These are phyloP conservation scores for Cladosporium sp. DNA, from an alignment of 2,329 filamentous ascomycete genomes.

Conservation along the genomic window DNA sequence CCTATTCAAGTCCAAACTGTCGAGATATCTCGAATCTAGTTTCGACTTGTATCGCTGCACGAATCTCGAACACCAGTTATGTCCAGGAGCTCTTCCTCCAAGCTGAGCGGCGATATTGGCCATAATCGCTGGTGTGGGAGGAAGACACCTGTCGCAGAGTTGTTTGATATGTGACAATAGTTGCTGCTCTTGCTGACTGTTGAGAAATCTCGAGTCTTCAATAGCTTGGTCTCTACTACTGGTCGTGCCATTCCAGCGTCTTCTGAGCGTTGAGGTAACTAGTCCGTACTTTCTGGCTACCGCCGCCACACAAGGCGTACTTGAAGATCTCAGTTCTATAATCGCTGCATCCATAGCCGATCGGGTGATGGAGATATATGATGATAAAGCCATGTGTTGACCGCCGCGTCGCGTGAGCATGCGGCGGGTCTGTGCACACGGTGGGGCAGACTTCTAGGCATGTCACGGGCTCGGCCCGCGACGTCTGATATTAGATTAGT, in stretches of 20 bases:
- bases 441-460: neutral
- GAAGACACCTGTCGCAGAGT: neutral
- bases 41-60: neutral
- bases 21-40: neutral
- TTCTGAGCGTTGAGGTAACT: neutral
- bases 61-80: neutral
- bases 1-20: slow-evolving; percentile 33
- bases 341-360: neutral
- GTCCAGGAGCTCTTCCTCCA: neutral
- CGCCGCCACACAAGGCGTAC: neutral
- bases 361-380: neutral
- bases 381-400: neutral
- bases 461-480: no score
- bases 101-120: neutral
- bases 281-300: neutral
- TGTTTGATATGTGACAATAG: neutral
- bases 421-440: neutral
- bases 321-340: neutral
- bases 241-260: neutral
- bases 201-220: neutral
- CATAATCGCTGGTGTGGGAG: neutral
- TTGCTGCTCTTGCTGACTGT: neutral
- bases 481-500: no score
- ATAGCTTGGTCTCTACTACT: neutral
- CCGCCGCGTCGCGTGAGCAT: neutral